Base-by-base conservation (phyloP, 257 asterid species). In the Primulina huaijiensis region DNA sequence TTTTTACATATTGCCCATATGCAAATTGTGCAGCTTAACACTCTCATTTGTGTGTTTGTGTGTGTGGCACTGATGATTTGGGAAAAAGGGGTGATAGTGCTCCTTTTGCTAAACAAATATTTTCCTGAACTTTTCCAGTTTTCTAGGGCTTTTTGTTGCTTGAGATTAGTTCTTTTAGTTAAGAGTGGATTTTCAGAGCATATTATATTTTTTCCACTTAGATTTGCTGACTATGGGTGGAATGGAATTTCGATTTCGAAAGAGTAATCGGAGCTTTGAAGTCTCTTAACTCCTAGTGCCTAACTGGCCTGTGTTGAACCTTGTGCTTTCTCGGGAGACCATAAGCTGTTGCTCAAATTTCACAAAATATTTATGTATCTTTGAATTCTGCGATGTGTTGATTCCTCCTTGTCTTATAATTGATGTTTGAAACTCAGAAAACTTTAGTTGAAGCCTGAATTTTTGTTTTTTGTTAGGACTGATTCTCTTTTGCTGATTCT, bases 381-480 rank as follows among this genome's bases (percentile, higher is more conserved):
- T 64, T 37, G 29, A 64, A 3, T 64, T 64, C 2, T 62, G 25
- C 8, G 21, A 62, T 62, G 27, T 62, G 20, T 38, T 62, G 58
- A 57, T 56, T 64, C 60, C 6, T 33, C 3, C 11, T 34, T 50
- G 2, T 16, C n/a, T 27, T 66, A 9, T 50, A 16, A 38, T 17
- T 40, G 16, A 37, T 37, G 3, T n/a, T 40, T 43, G 70, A 53
- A 64, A 31, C 57, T 38, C 25, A 11, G 43, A 11, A 11, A 37
- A 37, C 43, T 37, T 7, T 37, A 37, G 43, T 8, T 8, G 43
- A 37, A 40, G 16, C 50, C 17, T 10, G 16, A 40, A 40, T 27
- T 8, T 43, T 16, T 70, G 74, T 43, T 70, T 53, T 52, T 27
- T 50, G 5, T n/a, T n/a, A 60, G 50, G 50, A 7, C 10, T 61